These are phyloP conservation scores for Tuctoria greenei DNA, from an alignment of 176 grass and related monocot genomes.

Conservation along the genomic window DNA sequence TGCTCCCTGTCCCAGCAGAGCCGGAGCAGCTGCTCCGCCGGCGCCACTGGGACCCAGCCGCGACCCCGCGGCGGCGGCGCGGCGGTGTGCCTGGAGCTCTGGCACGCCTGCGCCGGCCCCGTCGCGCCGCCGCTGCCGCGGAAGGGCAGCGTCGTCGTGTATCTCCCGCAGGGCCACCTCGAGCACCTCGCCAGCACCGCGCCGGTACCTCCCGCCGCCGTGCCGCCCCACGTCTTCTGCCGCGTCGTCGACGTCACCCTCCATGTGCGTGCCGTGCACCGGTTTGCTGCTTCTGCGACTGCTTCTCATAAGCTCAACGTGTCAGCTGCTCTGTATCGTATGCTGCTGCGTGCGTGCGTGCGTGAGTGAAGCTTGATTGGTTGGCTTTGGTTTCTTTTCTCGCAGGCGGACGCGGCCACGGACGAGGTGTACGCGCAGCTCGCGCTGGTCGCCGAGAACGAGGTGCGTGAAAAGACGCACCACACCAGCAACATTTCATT, in stretches of 20 bases:
- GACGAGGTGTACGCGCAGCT: slow-evolving; percentile 97
- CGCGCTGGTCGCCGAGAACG: slow-evolving; percentile 54
- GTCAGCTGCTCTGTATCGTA: not conserved
- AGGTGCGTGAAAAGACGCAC: slow-evolving; percentile 48
- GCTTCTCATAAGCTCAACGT: slow-evolving; percentile 24
- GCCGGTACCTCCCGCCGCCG: not conserved
- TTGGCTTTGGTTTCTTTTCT: not conserved
- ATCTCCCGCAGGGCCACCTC: slow-evolving; percentile 76
- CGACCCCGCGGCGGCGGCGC: not conserved
- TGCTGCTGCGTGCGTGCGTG: too few relatives aligned
- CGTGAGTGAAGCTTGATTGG: not conserved
- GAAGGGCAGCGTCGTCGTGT: slow-evolving; percentile 66
- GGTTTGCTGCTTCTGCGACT: not conserved
- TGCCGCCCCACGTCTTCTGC: slow-evolving; percentile 79
- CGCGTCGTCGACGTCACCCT: slow-evolving; percentile 78
- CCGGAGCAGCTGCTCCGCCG: slow-evolving; percentile 35
- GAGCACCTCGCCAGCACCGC: slow-evolving; percentile 49
- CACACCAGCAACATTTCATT: not conserved
- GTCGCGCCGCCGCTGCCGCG: slow-evolving; percentile 51
- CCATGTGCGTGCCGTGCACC: slow-evolving; percentile 51
- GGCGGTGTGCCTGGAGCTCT: slow-evolving; percentile 69
- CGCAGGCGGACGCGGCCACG: slow-evolving; percentile 74
- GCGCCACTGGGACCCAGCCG: slow-evolving; percentile 11
- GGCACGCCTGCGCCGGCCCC: slow-evolving; percentile 89
- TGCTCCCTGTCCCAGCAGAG: slow-evolving; percentile 42